Conservation (phyloP, 78 protist genomes). For the Isochrysis galbana region DNA sequence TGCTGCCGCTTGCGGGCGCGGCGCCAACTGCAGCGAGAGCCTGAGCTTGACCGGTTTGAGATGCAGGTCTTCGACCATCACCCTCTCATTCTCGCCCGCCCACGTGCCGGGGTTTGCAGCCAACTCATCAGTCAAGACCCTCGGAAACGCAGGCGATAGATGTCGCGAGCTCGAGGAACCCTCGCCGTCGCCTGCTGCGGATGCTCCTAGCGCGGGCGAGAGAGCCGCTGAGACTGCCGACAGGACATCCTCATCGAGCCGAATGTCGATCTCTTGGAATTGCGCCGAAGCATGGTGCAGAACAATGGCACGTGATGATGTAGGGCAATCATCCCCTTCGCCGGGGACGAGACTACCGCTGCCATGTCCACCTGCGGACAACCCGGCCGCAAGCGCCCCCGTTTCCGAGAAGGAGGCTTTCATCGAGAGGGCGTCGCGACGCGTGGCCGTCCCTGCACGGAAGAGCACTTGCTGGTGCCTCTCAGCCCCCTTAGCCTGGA, state of each 20-base stretch:
- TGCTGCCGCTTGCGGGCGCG: not conserved
- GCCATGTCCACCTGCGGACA: too few species aligned
- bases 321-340: not conserved
- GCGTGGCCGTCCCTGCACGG: not conserved
- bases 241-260: not conserved
- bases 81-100: too few species aligned
- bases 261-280: not conserved
- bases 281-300: not conserved
- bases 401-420: not conserved
- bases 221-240: not conserved
- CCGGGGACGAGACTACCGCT: not conserved
- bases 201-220: not conserved
- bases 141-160: too few species aligned
- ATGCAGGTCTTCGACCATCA: not conserved
- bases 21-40: not conserved
- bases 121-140: too few species aligned
- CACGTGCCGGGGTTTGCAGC: too few species aligned
- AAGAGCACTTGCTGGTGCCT: not conserved
- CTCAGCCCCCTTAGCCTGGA: not conserved
- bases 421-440: not conserved
- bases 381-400: not conserved
- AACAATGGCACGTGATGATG: too few species aligned
- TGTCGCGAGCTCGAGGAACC: too few species aligned
- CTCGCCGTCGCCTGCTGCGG: too few species aligned
- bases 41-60: not conserved